Percentiles rank a stretch among this genome's conserved stretches.
Evolutionary conservation across 176 grass and related monocot genomes (phyloP).

Genomic region (Musa troglodytarum): DNA sequence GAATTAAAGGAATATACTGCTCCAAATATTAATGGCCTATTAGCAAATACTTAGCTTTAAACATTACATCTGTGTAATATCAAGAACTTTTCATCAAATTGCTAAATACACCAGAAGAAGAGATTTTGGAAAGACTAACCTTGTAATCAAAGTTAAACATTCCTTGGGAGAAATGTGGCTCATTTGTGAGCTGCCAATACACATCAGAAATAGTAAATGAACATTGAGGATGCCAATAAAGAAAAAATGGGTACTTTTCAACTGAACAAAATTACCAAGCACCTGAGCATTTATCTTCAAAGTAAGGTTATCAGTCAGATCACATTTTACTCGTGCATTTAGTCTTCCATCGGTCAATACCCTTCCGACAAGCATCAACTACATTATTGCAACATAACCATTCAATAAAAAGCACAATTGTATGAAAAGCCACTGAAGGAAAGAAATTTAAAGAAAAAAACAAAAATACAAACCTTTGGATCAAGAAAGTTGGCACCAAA

Average conservation of each 20-base stretch:
- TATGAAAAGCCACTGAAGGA: neutral
- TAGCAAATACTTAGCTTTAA: neutral
- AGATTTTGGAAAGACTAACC: slow-evolving; percentile 24
- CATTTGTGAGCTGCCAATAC: slow-evolving; percentile 52
- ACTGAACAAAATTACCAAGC: slow-evolving; percentile 9
- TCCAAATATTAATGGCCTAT: neutral
- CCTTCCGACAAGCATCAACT: slow-evolving; percentile 68
- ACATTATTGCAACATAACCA: slow-evolving; percentile 9
- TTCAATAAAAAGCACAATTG: neutral
- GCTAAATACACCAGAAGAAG: too few species aligned
- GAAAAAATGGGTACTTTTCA: neutral
- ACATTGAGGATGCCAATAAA: neutral
- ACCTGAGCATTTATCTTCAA: slow-evolving; percentile 69
- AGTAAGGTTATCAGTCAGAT: slow-evolving; percentile 38
- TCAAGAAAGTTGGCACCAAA: slow-evolving; percentile 98
- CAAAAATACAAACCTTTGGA: slow-evolving; percentile 58
- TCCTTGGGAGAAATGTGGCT: slow-evolving; percentile 56
- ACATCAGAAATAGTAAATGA: slow-evolving; percentile 18
- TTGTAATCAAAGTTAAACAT: slow-evolving; percentile 57
- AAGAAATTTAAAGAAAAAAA: neutral
- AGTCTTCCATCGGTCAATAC: slow-evolving; percentile 40
- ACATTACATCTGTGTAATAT: too few species aligned
- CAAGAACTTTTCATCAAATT: too few species aligned
- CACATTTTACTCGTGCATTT: slow-evolving; percentile 42
- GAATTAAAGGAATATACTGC: neutral